phyloP scores from a whole-genome alignment of 2,329 filamentous ascomycete species.

The Alternaria viburni region DNA sequence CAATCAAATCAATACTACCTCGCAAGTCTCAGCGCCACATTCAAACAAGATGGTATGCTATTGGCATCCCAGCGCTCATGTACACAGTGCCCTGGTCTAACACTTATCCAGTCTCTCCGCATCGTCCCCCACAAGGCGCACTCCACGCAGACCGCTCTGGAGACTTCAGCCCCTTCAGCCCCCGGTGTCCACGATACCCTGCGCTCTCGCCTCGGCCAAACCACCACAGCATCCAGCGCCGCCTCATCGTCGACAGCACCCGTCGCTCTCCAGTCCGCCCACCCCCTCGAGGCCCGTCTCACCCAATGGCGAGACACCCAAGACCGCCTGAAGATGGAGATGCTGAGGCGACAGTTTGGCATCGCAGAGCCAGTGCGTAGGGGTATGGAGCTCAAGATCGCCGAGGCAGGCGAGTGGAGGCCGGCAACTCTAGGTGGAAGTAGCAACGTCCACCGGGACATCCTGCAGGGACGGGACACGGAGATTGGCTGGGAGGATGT shows the following conservation, averaged over 20 bases:
- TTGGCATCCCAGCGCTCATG: background rate
- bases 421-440: conserved; percentile 71
- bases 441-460: conserved; percentile 83
- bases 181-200: conserved; percentile 94
- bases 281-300: conserved; percentile 92
- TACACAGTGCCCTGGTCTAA: background rate
- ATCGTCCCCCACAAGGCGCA: conserved; percentile 77
- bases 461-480: conserved; percentile 78
- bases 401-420: conserved; percentile 78
- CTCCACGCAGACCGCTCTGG: conserved; percentile 61
- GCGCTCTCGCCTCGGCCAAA: conserved; percentile 76
- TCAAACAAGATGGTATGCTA: conserved; percentile 21
- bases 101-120: conserved; percentile 74
- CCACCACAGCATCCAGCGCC: conserved; percentile 43
- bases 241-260: conserved; percentile 31
- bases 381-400: conserved; percentile 94
- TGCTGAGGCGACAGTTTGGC: conserved; percentile 84
- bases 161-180: conserved; percentile 78
- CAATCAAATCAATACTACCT: background rate
- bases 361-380: conserved; percentile 90
- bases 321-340: conserved; percentile 85
- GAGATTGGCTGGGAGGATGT: conserved; percentile 93
- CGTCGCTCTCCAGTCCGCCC: conserved; percentile 66
- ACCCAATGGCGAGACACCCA: conserved; percentile 90
- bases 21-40: background rate